Percentiles rank a stretch among this genome's conserved stretches.
These are phyloP conservation scores for Microdochium trichocladiopsis DNA, from an alignment of 2,329 filamentous ascomycete species.

Conservation along the genomic window DNA sequence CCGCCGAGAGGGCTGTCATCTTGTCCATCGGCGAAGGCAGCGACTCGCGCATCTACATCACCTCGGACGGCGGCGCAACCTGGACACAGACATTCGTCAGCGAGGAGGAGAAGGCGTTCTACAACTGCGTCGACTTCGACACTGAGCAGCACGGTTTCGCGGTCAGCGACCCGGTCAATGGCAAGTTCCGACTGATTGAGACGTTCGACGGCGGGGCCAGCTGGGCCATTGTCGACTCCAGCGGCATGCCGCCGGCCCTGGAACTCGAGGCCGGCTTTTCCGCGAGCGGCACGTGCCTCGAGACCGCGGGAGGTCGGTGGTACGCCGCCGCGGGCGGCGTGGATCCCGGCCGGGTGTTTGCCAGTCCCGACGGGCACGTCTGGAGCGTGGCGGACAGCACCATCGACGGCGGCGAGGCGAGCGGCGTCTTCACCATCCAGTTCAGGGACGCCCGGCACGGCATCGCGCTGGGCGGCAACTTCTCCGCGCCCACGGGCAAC, in stretches of 20 bases:
- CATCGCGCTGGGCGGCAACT: conserved; percentile 23
- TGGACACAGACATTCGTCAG: conserved; percentile 21
- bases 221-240: conserved; percentile 16
- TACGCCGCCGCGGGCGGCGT: conserved; percentile 20
- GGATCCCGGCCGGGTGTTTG: conserved; percentile 18
- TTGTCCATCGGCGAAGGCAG: conserved; percentile 26
- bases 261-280: conserved; percentile 21
- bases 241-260: conserved; percentile 16
- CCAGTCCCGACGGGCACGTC: conserved; percentile 13
- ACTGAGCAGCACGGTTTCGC: conserved; percentile 15
- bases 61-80: conserved; percentile 15
- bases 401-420: conserved; percentile 16
- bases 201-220: conserved; percentile 18
- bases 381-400: conserved; percentile 18
- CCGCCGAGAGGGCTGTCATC: conserved; percentile 29
- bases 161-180: conserved; percentile 24
- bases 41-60: conserved; percentile 23
- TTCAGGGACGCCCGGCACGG: conserved; percentile 18
- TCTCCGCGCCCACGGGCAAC: conserved; percentile 11
- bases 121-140: conserved; percentile 24
- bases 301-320: conserved; percentile 16
- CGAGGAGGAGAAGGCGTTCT: conserved; percentile 19
- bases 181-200: conserved; percentile 22
- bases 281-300: conserved; percentile 24
- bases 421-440: conserved; percentile 23